Conservation (phyloP, 129 eudicot species). For the Sambucus nigra region DNA sequence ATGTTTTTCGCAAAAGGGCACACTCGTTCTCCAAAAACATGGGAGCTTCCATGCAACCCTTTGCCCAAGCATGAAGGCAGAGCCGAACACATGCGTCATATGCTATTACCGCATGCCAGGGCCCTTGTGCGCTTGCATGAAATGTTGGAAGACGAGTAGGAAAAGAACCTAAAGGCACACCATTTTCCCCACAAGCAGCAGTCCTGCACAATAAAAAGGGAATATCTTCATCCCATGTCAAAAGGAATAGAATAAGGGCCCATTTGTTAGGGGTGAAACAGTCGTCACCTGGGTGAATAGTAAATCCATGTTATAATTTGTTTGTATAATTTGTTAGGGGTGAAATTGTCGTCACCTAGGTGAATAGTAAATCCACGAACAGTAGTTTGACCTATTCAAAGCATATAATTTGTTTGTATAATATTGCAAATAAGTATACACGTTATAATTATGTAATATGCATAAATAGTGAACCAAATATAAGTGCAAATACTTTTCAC, state of each 20-base stretch:
- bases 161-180: constrained; percentile 34
- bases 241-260: background rate
- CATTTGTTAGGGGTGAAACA: too few species aligned
- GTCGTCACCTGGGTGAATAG: too few species aligned
- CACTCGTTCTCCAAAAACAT: constrained; percentile 74
- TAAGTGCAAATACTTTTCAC: too few species aligned
- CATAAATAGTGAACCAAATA: too few species aligned
- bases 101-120: constrained; percentile 80
- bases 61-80: constrained; percentile 90
- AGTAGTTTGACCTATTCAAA: too few species aligned
- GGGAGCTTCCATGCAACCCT: constrained; percentile 86
- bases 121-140: constrained; percentile 79
- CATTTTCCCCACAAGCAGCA: constrained; percentile 33
- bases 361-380: too few species aligned
- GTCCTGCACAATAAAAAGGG: constrained; percentile 24
- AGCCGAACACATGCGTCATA: constrained; percentile 86
- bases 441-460: too few species aligned
- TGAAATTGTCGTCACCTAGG: too few species aligned
- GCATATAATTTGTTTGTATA: too few species aligned
- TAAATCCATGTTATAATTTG: too few species aligned
- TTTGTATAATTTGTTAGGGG: too few species aligned
- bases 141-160: constrained; percentile 65
- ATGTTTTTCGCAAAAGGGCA: constrained; percentile 56
- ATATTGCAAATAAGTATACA: too few species aligned
- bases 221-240: background rate